A percentile compares a stretch with the other conserved stretches of the same genome.
These are phyloP conservation scores for Grammothele lineata DNA, from an alignment of 768 basidiomycete species.

Conservation along the genomic window DNA sequence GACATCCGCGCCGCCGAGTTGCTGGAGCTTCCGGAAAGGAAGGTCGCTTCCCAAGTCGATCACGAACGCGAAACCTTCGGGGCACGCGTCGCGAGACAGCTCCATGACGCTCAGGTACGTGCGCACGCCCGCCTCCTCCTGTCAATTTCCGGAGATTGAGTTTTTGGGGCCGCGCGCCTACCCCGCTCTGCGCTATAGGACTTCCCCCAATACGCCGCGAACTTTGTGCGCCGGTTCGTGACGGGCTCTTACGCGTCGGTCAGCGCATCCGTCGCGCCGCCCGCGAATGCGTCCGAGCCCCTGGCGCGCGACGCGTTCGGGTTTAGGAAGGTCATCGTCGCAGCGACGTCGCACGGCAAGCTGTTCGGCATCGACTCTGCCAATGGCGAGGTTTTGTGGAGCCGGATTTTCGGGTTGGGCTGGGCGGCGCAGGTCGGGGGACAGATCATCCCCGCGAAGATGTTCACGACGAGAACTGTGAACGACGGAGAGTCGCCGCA, in stretches of 20 bases:
- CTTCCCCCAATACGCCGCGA: conserved; percentile 63
- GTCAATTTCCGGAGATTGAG: no score
- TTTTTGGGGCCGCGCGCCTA: no score
- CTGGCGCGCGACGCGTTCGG: conserved; percentile 77
- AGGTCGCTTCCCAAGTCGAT: conserved; percentile 31
- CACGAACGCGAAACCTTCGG: conserved; percentile 44
- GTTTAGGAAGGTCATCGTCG: conserved; percentile 79
- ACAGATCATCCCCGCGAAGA: conserved; percentile 50
- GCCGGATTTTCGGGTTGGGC: conserved; percentile 67
- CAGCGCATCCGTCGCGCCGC: conserved; percentile 31
- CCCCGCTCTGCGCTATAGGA: conserved; percentile 47
- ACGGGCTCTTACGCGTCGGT: conserved; percentile 61
- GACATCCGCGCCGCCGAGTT: conserved; percentile 61
- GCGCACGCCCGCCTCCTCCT: neutral
- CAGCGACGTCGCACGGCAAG: conserved; percentile 67
- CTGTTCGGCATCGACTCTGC: conserved; percentile 79
- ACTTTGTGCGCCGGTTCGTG: conserved; percentile 68
- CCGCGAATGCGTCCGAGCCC: conserved; percentile 30
- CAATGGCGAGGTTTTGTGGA: conserved; percentile 78
- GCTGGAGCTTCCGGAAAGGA: conserved; percentile 71
- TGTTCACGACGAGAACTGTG: conserved; percentile 53
- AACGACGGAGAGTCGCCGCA: conserved; percentile 45
- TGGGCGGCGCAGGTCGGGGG: conserved; percentile 59
- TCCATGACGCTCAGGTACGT: conserved; percentile 54
- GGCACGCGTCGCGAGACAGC: conserved; percentile 50